Conservation (phyloP, 2,329 filamentous ascomycete species). For the Diaporthe eres region DNA sequence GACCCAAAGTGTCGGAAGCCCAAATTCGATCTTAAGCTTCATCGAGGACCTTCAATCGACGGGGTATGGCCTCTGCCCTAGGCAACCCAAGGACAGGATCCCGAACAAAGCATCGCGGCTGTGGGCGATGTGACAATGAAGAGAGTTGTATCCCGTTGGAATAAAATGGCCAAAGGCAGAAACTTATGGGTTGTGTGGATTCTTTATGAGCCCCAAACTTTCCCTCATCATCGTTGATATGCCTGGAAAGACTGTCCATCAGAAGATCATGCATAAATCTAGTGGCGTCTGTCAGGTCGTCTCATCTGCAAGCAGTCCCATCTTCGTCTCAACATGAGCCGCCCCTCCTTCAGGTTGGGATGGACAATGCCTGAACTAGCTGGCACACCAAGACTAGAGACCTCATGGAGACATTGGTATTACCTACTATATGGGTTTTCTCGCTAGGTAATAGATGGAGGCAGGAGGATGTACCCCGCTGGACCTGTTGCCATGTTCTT, state of each 20-base stretch:
- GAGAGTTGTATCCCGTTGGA: neutral
- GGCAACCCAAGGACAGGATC: too few species aligned
- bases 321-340: slow-evolving; percentile 12
- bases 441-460: neutral
- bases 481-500: too few species aligned
- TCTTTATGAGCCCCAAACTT: neutral
- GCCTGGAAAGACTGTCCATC: neutral
- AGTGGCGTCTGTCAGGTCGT: neutral
- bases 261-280: neutral
- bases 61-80: too few species aligned
- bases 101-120: neutral
- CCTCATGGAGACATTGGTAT: neutral
- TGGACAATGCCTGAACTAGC: neutral
- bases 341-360: neutral
- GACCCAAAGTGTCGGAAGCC: neutral
- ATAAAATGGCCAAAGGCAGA: neutral
- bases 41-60: neutral
- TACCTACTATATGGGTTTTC: neutral
- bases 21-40: neutral
- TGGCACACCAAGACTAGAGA: neutral
- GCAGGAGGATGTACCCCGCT: neutral
- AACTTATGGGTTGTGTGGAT: neutral
- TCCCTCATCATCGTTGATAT: neutral
- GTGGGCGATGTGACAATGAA: neutral
- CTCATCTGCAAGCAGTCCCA: neutral